Conservation (phyloP, 441 rosid species). For the Populus hybrid region DNA sequence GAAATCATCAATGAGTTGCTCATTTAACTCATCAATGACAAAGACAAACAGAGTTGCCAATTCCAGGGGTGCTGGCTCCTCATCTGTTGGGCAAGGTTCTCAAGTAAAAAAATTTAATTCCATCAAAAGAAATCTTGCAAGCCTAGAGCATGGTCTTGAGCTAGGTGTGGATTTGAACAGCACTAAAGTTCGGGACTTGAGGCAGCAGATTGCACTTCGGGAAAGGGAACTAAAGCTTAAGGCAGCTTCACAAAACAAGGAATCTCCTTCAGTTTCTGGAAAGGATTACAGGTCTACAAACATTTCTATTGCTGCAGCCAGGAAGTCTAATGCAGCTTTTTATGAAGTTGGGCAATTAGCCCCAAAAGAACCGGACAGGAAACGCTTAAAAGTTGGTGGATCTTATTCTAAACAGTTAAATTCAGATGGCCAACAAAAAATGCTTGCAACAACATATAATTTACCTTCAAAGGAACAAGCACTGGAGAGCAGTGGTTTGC, state of each 20-base stretch:
- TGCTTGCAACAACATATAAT: constrained; percentile 31
- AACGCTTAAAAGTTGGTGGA: constrained; percentile 52
- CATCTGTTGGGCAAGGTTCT: constrained; percentile 38
- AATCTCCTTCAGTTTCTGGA: constrained; percentile 31
- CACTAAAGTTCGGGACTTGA: constrained; percentile 66
- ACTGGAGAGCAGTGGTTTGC: constrained; percentile 26
- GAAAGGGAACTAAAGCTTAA: constrained; percentile 80
- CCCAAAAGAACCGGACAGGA: constrained; percentile 56
- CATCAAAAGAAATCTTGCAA: constrained; percentile 35
- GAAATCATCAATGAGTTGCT: constrained; percentile 42
- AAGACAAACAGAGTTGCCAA: constrained; percentile 42
- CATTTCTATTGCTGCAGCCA: constrained; percentile 30
- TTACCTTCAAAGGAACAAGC: constrained; percentile 33
- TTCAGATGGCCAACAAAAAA: constrained; percentile 29
- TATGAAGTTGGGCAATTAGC: constrained; percentile 38
- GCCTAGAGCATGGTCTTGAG: constrained; percentile 43
- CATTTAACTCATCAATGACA: constrained; percentile 35
- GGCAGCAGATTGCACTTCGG: constrained; percentile 88
- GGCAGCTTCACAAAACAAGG: constrained; percentile 62
- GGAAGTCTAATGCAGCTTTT: constrained; percentile 36
- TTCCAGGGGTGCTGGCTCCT: constrained; percentile 34
- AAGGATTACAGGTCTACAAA: constrained; percentile 27
- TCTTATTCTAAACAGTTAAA: constrained; percentile 37
- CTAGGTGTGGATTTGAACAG: constrained; percentile 42
- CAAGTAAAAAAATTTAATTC: constrained; percentile 35